A percentile compares a stretch with the other conserved stretches of the same genome.
phyloP scores from a whole-genome alignment of 805 yeast species.

The Pichia kluyveri region DNA sequence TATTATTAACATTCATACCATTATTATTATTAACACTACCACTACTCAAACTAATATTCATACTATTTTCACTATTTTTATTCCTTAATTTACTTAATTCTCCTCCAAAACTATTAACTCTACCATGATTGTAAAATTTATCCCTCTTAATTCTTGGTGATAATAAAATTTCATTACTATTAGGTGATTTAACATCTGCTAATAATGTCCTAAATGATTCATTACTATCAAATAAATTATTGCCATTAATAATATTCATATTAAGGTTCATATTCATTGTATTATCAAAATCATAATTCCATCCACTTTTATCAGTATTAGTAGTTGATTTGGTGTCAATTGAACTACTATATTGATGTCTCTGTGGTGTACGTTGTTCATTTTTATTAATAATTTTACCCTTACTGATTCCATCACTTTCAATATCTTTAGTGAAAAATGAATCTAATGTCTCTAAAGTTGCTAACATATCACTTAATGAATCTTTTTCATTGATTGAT shows the following conservation, averaged over 20 bases:
- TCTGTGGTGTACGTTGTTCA: conserved; percentile 16
- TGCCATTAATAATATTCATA: conserved; percentile 1
- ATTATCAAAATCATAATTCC: background rate
- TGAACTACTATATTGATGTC: conserved; percentile 43
- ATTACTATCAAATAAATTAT: conserved; percentile 37
- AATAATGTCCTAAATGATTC: conserved; percentile 55
- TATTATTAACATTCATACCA: background rate
- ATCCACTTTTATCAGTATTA: conserved; percentile 12
- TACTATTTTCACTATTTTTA: background rate
- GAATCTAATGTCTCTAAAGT: conserved; percentile 84
- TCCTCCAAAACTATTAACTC: background rate
- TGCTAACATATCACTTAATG: conserved; percentile 86
- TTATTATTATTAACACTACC: too few species aligned
- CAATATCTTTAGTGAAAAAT: conserved; percentile 62
- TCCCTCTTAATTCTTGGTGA: conserved; percentile 3
- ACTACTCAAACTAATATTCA: too few species aligned
- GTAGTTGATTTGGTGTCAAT: conserved; percentile 52
- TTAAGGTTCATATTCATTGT: conserved; percentile 13
- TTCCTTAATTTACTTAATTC: background rate
- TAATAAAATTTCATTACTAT: conserved; percentile 3
- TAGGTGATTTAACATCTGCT: conserved; percentile 13
- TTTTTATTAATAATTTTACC: background rate
- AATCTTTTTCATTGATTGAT: conserved; percentile 52
- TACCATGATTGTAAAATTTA: background rate
- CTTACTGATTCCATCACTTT: background rate